A percentile compares a stretch with the other conserved stretches of the same genome.
phyloP scores from a whole-genome alignment of 2,329 filamentous ascomycete genomes.

The Juglanconis oblonga region DNA sequence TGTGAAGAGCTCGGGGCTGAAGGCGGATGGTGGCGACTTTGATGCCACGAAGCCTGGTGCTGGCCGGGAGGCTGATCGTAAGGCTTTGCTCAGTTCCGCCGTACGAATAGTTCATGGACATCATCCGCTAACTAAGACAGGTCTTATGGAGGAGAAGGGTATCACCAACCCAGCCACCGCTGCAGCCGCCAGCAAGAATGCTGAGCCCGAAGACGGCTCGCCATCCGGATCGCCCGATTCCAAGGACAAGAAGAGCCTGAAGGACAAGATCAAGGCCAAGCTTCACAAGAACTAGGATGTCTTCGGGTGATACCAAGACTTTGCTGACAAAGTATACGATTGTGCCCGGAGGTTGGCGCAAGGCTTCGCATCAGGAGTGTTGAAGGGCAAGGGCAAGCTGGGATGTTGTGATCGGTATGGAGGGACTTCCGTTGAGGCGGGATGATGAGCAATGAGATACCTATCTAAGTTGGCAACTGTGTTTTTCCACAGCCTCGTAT shows the following conservation, averaged over 20 bases:
- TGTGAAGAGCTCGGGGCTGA: conserved; percentile 55
- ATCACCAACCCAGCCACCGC: conserved; percentile 30
- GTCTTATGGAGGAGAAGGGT: conserved; percentile 53
- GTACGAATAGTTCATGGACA: no score
- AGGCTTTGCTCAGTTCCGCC: conserved; percentile 26
- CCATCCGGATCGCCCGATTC: conserved; percentile 22
- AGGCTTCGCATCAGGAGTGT: no score
- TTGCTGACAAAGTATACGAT: neutral
- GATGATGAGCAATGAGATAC: conserved; percentile 11
- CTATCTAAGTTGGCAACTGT: conserved; percentile 9
- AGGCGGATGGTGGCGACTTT: conserved; percentile 65
- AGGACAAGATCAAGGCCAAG: conserved; percentile 68
- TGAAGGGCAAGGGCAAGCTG: no score
- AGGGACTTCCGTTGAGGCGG: neutral
- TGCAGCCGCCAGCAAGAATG: conserved; percentile 22
- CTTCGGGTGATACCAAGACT: conserved; percentile 9
- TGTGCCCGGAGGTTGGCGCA: neutral
- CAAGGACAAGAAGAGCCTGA: conserved; percentile 49
- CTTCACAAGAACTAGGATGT: conserved; percentile 47
- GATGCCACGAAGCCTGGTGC: conserved; percentile 63
- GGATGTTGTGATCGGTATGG: neutral
- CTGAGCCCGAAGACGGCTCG: conserved; percentile 13
- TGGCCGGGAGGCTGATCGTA: conserved; percentile 64
- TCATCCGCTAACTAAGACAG: no score
- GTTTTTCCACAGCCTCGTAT: conserved; percentile 3